Base-by-base conservation (phyloP, 441 rosid species). In the Aleurites moluccanus region DNA sequence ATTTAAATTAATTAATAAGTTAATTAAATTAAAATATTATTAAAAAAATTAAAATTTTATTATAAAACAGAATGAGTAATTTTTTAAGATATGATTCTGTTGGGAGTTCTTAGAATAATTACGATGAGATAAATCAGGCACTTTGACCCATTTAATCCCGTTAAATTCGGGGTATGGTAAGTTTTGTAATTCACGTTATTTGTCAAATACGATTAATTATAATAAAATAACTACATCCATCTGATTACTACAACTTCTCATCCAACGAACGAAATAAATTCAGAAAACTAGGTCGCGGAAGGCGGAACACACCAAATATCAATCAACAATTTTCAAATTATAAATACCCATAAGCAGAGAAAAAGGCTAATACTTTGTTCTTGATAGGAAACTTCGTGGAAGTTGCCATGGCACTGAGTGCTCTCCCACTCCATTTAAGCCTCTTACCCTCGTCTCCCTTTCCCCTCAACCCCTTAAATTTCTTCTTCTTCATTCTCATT, bases 361-460 rank as follows among this genome's bases (percentile, higher is more conserved):
- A 68, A 21, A 9, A 4, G 1, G 16, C 14, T 15, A 57, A 38
- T n/a, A 6, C 0, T 4, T 0, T 66, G n/a, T 2, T 56, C n/a
- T n/a, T 27, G 25, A 7, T 0, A 83, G 35, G 97, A 94, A 94
- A 83, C 80, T 94, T 94, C 98, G 77, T 11, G 83, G 98, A 90
- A 94, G 87, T 73, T 90, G 91, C 75, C 20, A 72, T 72, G 90
- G 81, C 79, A 49, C 15, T 63, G 3, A 11, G 50, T 75, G 55
- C 73, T 33, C 67, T 3, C 73, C 70, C 60, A 23, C 79, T 80
- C 86, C 89, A 65, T 86, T 86, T 85, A 84, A 81, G 45, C 75
- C 47, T 79, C 28, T 67, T 56, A 9, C 73, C 42, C 59, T 55
- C 82, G 4, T 20, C 67, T 14, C 64, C 44, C 74, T 38, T 75